Conservation (phyloP, 2,329 filamentous ascomycete species). For the Verticillium zaregamsianum region DNA sequence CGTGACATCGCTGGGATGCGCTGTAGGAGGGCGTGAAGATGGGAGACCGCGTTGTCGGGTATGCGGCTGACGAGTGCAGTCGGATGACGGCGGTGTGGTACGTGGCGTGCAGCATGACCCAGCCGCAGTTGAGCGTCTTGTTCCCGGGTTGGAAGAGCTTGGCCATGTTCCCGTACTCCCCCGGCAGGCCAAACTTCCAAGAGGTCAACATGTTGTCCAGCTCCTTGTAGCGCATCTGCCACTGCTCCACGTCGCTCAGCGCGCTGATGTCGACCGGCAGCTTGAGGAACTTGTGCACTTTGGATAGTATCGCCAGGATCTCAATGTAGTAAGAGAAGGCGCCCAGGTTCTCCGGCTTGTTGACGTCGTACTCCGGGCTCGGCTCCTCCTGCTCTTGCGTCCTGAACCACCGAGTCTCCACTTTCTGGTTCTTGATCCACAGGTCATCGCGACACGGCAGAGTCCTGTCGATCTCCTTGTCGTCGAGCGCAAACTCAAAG, state of each 20-base stretch:
- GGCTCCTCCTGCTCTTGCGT: conserved; percentile 39
- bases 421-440: conserved; percentile 77
- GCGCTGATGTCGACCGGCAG: conserved; percentile 85
- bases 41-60: conserved; percentile 81
- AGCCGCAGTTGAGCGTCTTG: conserved; percentile 72
- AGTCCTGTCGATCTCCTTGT: conserved; percentile 83
- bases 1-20: conserved; percentile 77
- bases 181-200: conserved; percentile 81
- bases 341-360: conserved; percentile 75
- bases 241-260: conserved; percentile 78
- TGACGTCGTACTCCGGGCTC: conserved; percentile 57
- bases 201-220: conserved; percentile 74
- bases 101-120: conserved; percentile 88
- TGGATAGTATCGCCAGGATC: conserved; percentile 79
- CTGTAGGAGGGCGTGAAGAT: conserved; percentile 88
- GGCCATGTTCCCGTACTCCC: conserved; percentile 79
- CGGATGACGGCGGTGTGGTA: conserved; percentile 89
- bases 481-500: conserved; percentile 85
- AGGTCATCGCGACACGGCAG: conserved; percentile 84
- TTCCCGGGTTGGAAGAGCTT: conserved; percentile 68
- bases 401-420: conserved; percentile 81
- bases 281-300: conserved; percentile 85
- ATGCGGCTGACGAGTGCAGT: conserved; percentile 86
- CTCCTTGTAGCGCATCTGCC: conserved; percentile 83
- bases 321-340: conserved; percentile 90